Evolutionary conservation across 2,329 filamentous ascomycete species (phyloP), one percentile per base, ranked within the genome.

Genomic region (Colletotrichum gloeosporioides): DNA sequence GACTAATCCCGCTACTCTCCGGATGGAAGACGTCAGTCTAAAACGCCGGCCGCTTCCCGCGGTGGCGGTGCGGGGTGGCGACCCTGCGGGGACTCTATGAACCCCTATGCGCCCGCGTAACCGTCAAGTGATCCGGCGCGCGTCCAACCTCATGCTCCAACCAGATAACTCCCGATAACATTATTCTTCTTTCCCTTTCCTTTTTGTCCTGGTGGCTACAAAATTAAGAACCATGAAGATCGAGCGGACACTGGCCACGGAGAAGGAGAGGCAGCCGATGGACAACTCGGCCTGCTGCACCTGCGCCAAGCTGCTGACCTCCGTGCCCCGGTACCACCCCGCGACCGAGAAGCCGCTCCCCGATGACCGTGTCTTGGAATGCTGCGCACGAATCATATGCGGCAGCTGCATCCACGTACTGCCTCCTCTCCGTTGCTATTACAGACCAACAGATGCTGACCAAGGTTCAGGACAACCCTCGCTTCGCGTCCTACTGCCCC

Each of bases 331-430:
- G 39, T 86, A 87, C 32, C 88, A 88, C 79, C 85, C 89, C 75
- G 88, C 89, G 80, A 88, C 87, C 53, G 92, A 93, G 85, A 95
- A 93, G 82, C 88, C 90, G 16, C 85, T 90, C 4, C 88, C 90
- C 31, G 86, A 89, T 64, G 90, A 93, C 81, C 90, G 93, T 68
- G 86, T 89, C 77, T 87, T 95, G 34, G 88, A 89, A 39, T 96
- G 95, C 83, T 96, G 95, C 83, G 87, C 87, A 61, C 90, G 95
- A 70, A 87, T 92, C 53, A 94, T 96, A 80, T 97, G 95, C 84
- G 91, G 92, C 18, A 87, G 87, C 77, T 96, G 95, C 84, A 90
- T 95, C 80, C 86, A 90, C 82, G 93, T 92, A 83, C 64, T 89
- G 85, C 71, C 75, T 74, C 67, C 39, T 15, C 59, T 18, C 29